A percentile compares a stretch with the other conserved stretches of the same genome.
Evolutionary conservation across 78 protist genomes (phyloP).

Genomic region (Cavenderia fasciculata): DNA sequence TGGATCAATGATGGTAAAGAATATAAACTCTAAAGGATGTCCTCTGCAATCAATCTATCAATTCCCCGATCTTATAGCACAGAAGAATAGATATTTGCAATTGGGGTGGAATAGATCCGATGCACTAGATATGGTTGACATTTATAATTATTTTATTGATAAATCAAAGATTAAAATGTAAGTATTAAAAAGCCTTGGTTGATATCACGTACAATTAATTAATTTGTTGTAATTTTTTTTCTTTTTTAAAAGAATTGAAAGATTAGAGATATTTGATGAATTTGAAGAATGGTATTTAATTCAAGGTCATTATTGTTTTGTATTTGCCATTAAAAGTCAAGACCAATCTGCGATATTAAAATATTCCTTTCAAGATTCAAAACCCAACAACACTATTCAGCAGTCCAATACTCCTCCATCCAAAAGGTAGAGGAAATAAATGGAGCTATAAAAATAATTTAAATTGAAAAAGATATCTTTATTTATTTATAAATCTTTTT

Average conservation of each 20-base stretch:
- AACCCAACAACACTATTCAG: no score
- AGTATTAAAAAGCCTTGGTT: not conserved
- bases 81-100: conserved; percentile 32
- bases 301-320: conserved; percentile 73
- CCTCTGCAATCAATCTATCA: conserved; percentile 54
- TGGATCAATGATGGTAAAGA: conserved; percentile 79
- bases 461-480: no score
- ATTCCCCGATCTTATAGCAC: conserved; percentile 69
- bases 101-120: conserved; percentile 66
- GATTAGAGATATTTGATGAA: conserved; percentile 76
- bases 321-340: conserved; percentile 48
- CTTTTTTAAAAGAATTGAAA: conserved; percentile 19
- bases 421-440: no score
- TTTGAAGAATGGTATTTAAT: conserved; percentile 82
- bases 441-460: no score
- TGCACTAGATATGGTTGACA: conserved; percentile 55
- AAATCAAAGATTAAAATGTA: conserved; percentile 50
- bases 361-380: conserved; percentile 21
- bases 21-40: conserved; percentile 78
- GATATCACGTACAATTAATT: not conserved
- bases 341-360: not conserved
- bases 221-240: not conserved
- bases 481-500: no score
- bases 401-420: no score
- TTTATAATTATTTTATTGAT: conserved; percentile 66